Base-by-base conservation (phyloP, 2,329 filamentous ascomycete species). In the Aspergillus ochraceus region DNA sequence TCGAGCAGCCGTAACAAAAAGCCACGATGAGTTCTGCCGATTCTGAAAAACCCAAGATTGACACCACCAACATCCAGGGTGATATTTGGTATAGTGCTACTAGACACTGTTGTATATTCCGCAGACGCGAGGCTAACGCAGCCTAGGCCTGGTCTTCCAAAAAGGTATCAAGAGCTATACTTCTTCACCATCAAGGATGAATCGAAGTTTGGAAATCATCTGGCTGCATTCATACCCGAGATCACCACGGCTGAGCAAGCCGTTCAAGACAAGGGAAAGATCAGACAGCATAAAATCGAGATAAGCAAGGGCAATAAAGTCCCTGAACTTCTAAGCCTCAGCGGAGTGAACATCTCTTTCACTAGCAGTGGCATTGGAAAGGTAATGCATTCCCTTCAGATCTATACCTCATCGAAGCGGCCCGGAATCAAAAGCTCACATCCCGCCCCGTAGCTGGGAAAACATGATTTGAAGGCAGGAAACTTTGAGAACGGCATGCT, bases 21-120 rank as follows among this genome's bases (percentile, higher is more conserved):
- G 52, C 14, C 51, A 58, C 49, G 10, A 63, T 59, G 60, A 45
- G 22, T 30, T 54, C 22, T 24, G 17, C 9, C 11, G 30, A 12
- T 3, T 32, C n/a, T 20, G 29, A 19, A 19, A 39, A 29, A 19
- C 14, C 29, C 30, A 9, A 51, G 50, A 36, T 55, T 12, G 32
- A 59, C 17, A 58, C 45, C 39, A 46, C 51, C n/a, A 64, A 65
- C 45, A 62, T 65, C 8, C 63, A 65, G 50, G 63, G 63, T 11
- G 54, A 63, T 51, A 54, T 65, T 30, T 65, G 63, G 63, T 64
- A 56, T 45, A 2, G 59, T 24, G 10, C n/a, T 36, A 32, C 12
- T 12, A 20, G 9, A 22, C 1, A 12, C 6, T 22, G 20, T 53
- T 42, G 30, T 12, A n/a, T 14, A 11, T n/a, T 14, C 6, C 39